Base-by-base conservation (phyloP, 2,329 filamentous ascomycete species). In the Aaosphaeria pasadenensis region DNA sequence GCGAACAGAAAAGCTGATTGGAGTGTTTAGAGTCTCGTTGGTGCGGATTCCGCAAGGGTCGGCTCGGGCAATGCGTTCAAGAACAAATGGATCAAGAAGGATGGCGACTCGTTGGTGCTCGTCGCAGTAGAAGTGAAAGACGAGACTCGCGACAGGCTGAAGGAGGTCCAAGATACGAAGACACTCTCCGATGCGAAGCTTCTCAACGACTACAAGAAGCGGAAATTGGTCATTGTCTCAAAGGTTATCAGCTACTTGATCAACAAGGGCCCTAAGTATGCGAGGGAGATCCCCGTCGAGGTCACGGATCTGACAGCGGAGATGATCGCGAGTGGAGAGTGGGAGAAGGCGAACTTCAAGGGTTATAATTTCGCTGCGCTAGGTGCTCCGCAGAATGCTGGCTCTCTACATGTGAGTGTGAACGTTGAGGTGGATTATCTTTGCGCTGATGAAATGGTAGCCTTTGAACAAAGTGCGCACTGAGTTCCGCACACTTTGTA, bases 11-110 rank as follows among this genome's bases (percentile, higher is more conserved):
- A 6, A 43, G 41, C 28, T 42, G 48, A 35, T 30, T 24, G 62
- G 71, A 47, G 68, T 24, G 55, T 72, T 50, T 45, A 69, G 65
- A 62, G 77, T 76, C 66, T 76, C 76, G 84, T 92, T 55, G 87
- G 88, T 47, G 84, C 88, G 70, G 88, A 89, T 70, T 84, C 76
- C 42, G 86, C 86, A 43, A 92, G 89, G 74, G 78, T 96, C 51
- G 94, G 94, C n/a, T 88, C 94, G 69, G 91, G 91, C 61, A 95
- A 94, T 75, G 92, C 92, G 32, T 96, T 97, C 77, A 95, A 82
- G 71, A 77, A 79, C 61, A 82, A 82, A 56, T 86, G 83, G 83
- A 79, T 86, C 52, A 84, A 83, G 69, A 86, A 85, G 66, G 74
- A 77, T 32, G 74, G 72, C 29, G 79, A 83, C 55, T 75, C 76